Percentiles rank a stretch among this genome's conserved stretches.
These are phyloP conservation scores for Galerina marginata DNA, from an alignment of 768 basidiomycete genomes.

Conservation along the genomic window DNA sequence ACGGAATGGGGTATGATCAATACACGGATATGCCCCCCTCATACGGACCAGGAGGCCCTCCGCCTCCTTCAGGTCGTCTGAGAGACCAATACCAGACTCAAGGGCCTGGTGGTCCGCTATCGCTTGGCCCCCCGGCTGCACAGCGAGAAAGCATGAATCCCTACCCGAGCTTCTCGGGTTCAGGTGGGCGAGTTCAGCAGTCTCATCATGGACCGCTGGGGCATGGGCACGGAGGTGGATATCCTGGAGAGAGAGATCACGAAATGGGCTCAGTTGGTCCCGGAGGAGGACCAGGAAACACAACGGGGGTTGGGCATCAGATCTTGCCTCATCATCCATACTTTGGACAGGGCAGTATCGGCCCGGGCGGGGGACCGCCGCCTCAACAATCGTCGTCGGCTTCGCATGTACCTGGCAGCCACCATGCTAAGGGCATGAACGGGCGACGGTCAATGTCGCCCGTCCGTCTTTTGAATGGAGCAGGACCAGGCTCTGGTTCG, in stretches of 20 bases:
- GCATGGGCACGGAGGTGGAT: conserved; percentile 21
- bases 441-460: conserved; percentile 46
- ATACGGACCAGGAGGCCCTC: conserved; percentile 17
- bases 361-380: conserved; percentile 15
- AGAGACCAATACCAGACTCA: conserved; percentile 17
- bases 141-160: conserved; percentile 14
- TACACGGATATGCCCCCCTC: conserved; percentile 19
- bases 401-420: conserved; percentile 19
- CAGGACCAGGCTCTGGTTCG: conserved; percentile 15
- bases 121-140: conserved; percentile 12
- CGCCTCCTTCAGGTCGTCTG: conserved; percentile 15
- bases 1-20: conserved; percentile 26
- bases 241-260: conserved; percentile 22
- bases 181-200: conserved; percentile 12
- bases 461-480: conserved; percentile 36
- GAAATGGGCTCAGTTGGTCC: conserved; percentile 29
- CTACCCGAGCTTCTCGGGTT: conserved; percentile 13
- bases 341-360: conserved; percentile 35
- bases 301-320: conserved; percentile 29
- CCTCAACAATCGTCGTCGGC: conserved; percentile 1
- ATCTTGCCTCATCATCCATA: conserved; percentile 38
- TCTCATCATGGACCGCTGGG: conserved; percentile 14
- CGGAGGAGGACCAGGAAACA: conserved; percentile 16
- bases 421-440: conserved; percentile 24
- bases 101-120: conserved; percentile 14